These are phyloP conservation scores for Candida buenavistaensis DNA, from an alignment of 1,139 yeast species.

Conservation along the genomic window DNA sequence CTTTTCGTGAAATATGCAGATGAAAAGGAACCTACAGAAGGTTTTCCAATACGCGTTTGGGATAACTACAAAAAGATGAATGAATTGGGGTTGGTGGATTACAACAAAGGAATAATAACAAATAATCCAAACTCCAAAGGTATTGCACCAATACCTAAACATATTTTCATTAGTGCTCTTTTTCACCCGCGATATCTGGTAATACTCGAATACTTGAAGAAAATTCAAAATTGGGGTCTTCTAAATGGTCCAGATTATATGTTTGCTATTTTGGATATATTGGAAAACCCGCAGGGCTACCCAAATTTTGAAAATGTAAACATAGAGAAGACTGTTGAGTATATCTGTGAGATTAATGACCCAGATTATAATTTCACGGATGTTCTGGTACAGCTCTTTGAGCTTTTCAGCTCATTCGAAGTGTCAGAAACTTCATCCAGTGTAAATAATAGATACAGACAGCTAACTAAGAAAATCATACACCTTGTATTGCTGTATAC, in stretches of 20 bases:
- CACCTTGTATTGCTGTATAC: too few relatives aligned
- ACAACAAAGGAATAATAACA: slow-evolving; percentile 5
- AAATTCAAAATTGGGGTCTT: too few relatives aligned
- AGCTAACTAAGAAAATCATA: too few relatives aligned
- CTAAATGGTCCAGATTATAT: slow-evolving; percentile 1
- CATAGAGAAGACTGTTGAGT: too few relatives aligned
- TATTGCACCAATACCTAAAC: slow-evolving; percentile 7
- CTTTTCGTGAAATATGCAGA: too few relatives aligned
- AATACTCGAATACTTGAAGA: slow-evolving; percentile 12
- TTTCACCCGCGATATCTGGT: slow-evolving; percentile 15
- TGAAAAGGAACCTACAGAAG: slow-evolving; percentile 10
- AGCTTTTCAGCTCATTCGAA: too few relatives aligned
- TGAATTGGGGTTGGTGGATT: slow-evolving; percentile 3
- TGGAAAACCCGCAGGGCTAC: slow-evolving; percentile 1
- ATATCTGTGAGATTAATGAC: too few relatives aligned
- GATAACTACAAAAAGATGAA: slow-evolving; percentile 3
- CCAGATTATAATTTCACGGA: too few relatives aligned
- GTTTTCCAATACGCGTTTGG: slow-evolving; percentile 3
- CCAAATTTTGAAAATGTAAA: too few relatives aligned
- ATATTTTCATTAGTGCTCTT: slow-evolving; percentile 16
- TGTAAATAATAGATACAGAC: too few relatives aligned
- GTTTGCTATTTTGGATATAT: not conserved
- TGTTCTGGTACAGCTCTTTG: too few relatives aligned
- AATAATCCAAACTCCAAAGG: slow-evolving; percentile 2
- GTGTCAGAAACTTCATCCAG: too few relatives aligned